Evolutionary conservation across 768 basidiomycete species (phyloP), one percentile per base, ranked within the genome.

Genomic region (Boletus coccyginus): DNA sequence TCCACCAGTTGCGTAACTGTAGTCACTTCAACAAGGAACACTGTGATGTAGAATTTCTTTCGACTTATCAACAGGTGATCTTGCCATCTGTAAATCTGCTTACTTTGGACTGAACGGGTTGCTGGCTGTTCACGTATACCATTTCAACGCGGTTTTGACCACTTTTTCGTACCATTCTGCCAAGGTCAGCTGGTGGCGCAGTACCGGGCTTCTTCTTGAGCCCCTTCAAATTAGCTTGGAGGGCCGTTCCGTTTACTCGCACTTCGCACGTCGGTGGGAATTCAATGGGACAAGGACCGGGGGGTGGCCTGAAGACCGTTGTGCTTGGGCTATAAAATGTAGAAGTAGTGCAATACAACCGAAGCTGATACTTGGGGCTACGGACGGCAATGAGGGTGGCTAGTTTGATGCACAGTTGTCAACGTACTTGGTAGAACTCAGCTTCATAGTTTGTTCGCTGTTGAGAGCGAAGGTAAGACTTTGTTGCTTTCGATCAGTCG

Each of bases 201-300:
- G 92, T 95, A 4, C 94, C 94, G 31, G 92, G 89, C 63, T 91
- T 94, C 78, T 97, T 97, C 80, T 97, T 97, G 68, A 96, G 74
- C 6, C 94, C 94, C 70, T 93, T 93, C 59, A 94, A 71, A 69
- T 88, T 94, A 38, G 87, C 91, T 19, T 76, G 75, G 32, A 96
- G 74, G 52, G 83, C 78, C 3, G 76, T 76, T 52, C 75, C 78
- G 70, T 97, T 96, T 39, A 95, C 83, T 66, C 92, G 87, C 49
- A 95, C 87, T 81, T 97, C 94, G 67, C 90, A 94, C 10, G 90
- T 90, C 9, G 87, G 85, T 24, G 94, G 94, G 63, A 96, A 97
- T 76, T 97, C 94, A 46, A 96, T 84, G 5, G 84, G 90, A 66
- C 89, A 91, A 17, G 84, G 82, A 17, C 74, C 69, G 43, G 72